phyloP scores from a whole-genome alignment of 2,329 filamentous ascomycete genomes.

The Penicillium expansum region DNA sequence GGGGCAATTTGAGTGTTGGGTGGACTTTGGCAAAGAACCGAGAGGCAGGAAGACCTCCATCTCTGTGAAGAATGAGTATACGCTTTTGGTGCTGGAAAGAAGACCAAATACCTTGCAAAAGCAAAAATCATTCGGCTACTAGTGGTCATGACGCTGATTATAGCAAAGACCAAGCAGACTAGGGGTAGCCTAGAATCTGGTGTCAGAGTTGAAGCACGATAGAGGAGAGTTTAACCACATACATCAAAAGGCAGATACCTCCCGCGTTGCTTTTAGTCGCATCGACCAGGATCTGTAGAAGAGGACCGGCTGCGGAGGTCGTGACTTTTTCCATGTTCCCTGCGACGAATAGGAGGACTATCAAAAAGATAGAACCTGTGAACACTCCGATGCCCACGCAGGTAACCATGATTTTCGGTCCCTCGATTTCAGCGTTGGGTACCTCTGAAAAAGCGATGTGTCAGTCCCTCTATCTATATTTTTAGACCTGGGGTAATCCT shows the following conservation, averaged over 20 bases:
- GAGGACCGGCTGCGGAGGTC: constrained; percentile 53
- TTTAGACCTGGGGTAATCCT: not conserved
- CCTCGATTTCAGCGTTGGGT: constrained; percentile 49
- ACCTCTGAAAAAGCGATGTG: constrained; percentile 28
- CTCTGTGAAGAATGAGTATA: constrained; percentile 37
- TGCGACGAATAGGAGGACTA: constrained; percentile 62
- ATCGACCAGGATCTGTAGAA: constrained; percentile 61
- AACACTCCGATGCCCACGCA: constrained; percentile 61
- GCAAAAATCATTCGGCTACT: constrained; percentile 38
- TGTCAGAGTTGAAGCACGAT: constrained; percentile 6
- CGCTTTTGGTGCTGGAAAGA: not conserved
- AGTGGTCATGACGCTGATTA: constrained; percentile 36
- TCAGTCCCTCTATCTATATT: not conserved
- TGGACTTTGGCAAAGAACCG: constrained; percentile 61
- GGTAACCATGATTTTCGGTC: constrained; percentile 63
- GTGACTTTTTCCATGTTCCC: constrained; percentile 57
- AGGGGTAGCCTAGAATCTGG: constrained; percentile 27
- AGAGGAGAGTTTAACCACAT: constrained; percentile 6
- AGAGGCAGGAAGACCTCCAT: constrained; percentile 64
- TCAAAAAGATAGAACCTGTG: constrained; percentile 62
- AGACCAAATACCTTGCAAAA: constrained; percentile 29
- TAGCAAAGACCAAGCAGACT: constrained; percentile 33
- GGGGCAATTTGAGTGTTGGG: constrained; percentile 57
- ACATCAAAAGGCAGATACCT: constrained; percentile 62
- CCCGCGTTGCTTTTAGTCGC: constrained; percentile 62